A percentile compares a stretch with the other conserved stretches of the same genome.
phyloP scores from a whole-genome alignment of 176 grass and related monocot species.

The Ampelocalamus luodianensis region DNA sequence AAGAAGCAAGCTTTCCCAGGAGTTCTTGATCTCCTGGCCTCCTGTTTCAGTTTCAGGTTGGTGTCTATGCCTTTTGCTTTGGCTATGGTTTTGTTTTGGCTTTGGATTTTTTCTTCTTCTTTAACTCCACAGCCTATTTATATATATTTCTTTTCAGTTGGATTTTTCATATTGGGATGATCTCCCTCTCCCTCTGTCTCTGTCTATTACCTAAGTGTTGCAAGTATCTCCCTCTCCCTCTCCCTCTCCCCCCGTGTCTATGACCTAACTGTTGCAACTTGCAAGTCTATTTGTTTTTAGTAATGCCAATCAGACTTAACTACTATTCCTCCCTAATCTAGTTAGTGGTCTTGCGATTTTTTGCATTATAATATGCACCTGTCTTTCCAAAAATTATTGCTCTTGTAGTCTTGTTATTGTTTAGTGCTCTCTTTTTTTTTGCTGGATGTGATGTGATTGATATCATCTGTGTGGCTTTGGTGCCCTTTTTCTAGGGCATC shows the following conservation, averaged over 20 bases:
- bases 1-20: neutral
- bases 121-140: neutral
- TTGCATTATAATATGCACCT: neutral
- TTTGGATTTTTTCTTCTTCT: neutral
- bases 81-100: neutral
- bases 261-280: too few species aligned
- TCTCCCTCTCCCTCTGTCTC: neutral
- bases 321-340: neutral
- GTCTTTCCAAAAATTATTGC: neutral
- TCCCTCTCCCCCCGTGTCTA: too few species aligned
- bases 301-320: neutral
- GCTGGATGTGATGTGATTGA: neutral
- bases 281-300: too few species aligned
- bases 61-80: slow-evolving; percentile 25
- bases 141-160: neutral
- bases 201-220: slow-evolving; percentile 17
- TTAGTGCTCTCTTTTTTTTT: neutral
- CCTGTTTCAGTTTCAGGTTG: neutral
- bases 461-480: neutral
- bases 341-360: neutral
- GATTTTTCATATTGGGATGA: slow-evolving; percentile 31
- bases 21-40: neutral
- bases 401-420: neutral
- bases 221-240: too few species aligned
- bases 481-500: neutral